Evolutionary conservation across 2,329 filamentous ascomycete genomes (phyloP).

Genomic region (Sporothrix curviconia): DNA sequence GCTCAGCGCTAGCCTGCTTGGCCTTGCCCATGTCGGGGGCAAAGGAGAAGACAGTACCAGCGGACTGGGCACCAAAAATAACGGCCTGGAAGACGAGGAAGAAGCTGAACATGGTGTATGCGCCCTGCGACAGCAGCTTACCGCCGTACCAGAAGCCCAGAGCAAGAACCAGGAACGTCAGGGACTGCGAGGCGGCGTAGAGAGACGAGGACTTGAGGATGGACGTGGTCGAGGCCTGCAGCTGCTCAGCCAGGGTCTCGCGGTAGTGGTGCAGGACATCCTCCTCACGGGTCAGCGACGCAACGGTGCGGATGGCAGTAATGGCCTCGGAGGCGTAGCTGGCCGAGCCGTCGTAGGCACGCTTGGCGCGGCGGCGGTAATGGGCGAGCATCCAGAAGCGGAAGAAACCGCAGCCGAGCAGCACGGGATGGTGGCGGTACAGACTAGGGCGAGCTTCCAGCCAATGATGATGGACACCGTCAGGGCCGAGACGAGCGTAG

Average conservation of each 20-base stretch:
- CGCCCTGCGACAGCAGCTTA: constrained; percentile 60
- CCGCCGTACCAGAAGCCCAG: constrained; percentile 93
- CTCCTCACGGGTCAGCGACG: constrained; percentile 77
- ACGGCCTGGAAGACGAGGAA: constrained; percentile 85
- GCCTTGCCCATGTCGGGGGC: constrained; percentile 92
- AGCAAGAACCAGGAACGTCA: constrained; percentile 77
- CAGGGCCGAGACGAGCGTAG: constrained; percentile 71
- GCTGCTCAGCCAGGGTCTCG: constrained; percentile 58
- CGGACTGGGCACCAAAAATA: constrained; percentile 87
- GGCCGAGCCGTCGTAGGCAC: constrained; percentile 72
- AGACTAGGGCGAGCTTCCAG: constrained; percentile 40
- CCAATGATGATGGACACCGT: constrained; percentile 37
- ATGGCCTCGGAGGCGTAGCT: constrained; percentile 90
- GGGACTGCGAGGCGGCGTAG: constrained; percentile 77
- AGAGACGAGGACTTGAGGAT: constrained; percentile 70
- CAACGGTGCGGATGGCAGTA: constrained; percentile 87
- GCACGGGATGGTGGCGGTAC: constrained; percentile 34
- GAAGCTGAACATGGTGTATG: constrained; percentile 79
- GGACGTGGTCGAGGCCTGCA: constrained; percentile 61
- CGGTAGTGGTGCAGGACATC: constrained; percentile 73
- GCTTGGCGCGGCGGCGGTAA: constrained; percentile 73
- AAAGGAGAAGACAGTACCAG: constrained; percentile 82
- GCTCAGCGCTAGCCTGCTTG: constrained; percentile 70
- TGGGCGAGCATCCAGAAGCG: constrained; percentile 61
- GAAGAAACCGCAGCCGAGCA: constrained; percentile 35